phyloP scores from a whole-genome alignment of 1,284 basidiomycete species.

The Fomitopsis schrenkii region DNA sequence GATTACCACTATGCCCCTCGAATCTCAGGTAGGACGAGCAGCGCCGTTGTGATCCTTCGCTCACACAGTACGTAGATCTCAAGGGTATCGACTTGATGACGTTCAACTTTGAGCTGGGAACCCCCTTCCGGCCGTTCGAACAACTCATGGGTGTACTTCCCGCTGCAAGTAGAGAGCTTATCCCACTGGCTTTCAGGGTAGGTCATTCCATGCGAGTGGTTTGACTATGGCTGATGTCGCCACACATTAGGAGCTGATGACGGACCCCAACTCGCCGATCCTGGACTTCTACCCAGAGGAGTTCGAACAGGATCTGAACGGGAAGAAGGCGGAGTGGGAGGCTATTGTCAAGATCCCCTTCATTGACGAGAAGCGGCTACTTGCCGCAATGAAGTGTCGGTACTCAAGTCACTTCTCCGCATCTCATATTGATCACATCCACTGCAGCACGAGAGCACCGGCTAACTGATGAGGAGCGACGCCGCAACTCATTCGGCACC shows the following conservation, averaged over 20 bases:
- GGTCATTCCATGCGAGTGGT: slow-evolving; percentile 13
- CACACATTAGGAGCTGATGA: slow-evolving; percentile 83
- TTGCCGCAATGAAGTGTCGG: slow-evolving; percentile 80
- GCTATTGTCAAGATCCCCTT: slow-evolving; percentile 99
- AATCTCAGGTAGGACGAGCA: slow-evolving; percentile 68
- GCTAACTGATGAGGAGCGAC: slow-evolving; percentile 74
- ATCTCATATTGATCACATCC: not conserved
- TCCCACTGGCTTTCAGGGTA: slow-evolving; percentile 84
- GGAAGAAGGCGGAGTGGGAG: slow-evolving; percentile 99
- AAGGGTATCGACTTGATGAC: slow-evolving; percentile 71
- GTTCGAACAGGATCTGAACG: slow-evolving; percentile 94
- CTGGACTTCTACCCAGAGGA: slow-evolving; percentile 91
- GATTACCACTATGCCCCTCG: slow-evolving; percentile 96
- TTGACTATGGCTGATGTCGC: not conserved
- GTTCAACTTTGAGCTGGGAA: slow-evolving; percentile 86
- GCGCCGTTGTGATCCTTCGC: not conserved
- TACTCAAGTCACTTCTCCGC: slow-evolving; percentile 7
- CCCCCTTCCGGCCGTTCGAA: slow-evolving; percentile 92
- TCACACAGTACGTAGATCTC: slow-evolving; percentile 53
- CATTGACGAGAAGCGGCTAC: slow-evolving; percentile 81
- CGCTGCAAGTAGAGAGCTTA: slow-evolving; percentile 81
- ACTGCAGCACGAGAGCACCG: slow-evolving; percentile 67
- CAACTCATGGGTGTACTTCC: slow-evolving; percentile 99
- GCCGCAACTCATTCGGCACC: slow-evolving; percentile 77
- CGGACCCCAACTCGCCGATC: slow-evolving; percentile 82